Conservation (phyloP, 2,329 filamentous ascomycete genomes). For the Trichophaea hybrida region DNA sequence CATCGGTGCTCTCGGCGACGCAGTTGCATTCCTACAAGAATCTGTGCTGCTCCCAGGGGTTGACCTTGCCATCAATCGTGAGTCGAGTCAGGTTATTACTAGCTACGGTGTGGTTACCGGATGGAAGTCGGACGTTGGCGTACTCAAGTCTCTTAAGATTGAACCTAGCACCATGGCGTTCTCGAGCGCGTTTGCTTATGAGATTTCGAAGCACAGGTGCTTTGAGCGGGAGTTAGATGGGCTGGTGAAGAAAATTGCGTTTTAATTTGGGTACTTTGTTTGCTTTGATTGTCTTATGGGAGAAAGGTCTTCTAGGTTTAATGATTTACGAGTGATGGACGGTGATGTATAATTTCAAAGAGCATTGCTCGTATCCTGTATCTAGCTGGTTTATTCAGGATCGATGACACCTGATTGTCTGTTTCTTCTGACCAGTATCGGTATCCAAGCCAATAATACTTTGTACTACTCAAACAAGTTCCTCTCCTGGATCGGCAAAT, state of each 20-base stretch:
- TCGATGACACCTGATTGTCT: too few species aligned
- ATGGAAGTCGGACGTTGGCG: slow-evolving; percentile 35
- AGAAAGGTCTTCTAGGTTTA: too few species aligned
- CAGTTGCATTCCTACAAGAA: slow-evolving; percentile 46
- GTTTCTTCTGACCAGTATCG: too few species aligned
- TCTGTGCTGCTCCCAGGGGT: slow-evolving; percentile 32
- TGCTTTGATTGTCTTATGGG: too few species aligned
- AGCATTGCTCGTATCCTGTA: too few species aligned
- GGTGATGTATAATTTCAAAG: too few species aligned
- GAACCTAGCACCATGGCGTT: slow-evolving; percentile 55
- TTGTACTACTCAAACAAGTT: too few species aligned
- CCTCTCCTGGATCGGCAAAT: too few species aligned
- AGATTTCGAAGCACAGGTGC: slow-evolving; percentile 58
- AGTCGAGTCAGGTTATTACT: slow-evolving; percentile 39
- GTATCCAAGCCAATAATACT: too few species aligned
- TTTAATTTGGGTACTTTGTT: slow-evolving; percentile 34
- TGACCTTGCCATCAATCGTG: slow-evolving; percentile 33
- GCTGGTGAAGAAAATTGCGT: slow-evolving; percentile 51
- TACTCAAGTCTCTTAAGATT: slow-evolving; percentile 49
- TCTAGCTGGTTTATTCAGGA: too few species aligned
- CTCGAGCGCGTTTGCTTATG: slow-evolving; percentile 53
- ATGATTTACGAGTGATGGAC: too few species aligned
- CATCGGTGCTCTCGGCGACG: slow-evolving; percentile 62
- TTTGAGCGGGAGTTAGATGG: slow-evolving; percentile 62
- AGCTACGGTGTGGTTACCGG: slow-evolving; percentile 68